Evolutionary conservation across 2,329 filamentous ascomycete genomes (phyloP).

Genomic region (Phaeosphaeriaceae sp.): DNA sequence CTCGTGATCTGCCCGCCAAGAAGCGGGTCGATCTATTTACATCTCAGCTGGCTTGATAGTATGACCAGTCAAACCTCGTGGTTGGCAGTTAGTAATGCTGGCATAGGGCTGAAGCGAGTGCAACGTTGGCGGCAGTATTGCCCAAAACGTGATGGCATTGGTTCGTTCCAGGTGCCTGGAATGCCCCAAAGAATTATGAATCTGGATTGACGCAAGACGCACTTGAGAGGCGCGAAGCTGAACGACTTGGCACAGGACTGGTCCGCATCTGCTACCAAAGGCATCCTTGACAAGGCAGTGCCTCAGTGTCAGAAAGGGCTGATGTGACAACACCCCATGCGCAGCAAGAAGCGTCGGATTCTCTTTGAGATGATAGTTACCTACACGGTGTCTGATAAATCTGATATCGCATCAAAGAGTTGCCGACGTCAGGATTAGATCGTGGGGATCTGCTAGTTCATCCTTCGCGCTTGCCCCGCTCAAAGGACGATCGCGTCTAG

Average conservation of each 20-base stretch:
- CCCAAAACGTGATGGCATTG: neutral
- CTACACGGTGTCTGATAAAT: no score
- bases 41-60: neutral
- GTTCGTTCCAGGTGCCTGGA: neutral
- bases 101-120: slow-evolving; percentile 6
- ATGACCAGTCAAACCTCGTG: neutral
- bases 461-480: slow-evolving; percentile 10
- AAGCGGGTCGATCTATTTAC: neutral
- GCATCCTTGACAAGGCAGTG: neutral
- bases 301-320: neutral
- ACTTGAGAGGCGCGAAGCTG: neutral
- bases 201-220: neutral
- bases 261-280: neutral
- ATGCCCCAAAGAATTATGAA: neutral
- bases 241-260: neutral
- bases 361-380: no score
- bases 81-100: neutral
- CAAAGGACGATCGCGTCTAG: slow-evolving; percentile 12
- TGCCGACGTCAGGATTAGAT: neutral
- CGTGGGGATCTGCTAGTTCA: neutral
- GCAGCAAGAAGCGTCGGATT: neutral
- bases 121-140: neutral
- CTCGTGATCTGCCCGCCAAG: neutral
- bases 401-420: neutral
- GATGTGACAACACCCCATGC: neutral